Evolutionary conservation across 257 asterid species (phyloP).

Genomic region (Przewalskia tangutica): DNA sequence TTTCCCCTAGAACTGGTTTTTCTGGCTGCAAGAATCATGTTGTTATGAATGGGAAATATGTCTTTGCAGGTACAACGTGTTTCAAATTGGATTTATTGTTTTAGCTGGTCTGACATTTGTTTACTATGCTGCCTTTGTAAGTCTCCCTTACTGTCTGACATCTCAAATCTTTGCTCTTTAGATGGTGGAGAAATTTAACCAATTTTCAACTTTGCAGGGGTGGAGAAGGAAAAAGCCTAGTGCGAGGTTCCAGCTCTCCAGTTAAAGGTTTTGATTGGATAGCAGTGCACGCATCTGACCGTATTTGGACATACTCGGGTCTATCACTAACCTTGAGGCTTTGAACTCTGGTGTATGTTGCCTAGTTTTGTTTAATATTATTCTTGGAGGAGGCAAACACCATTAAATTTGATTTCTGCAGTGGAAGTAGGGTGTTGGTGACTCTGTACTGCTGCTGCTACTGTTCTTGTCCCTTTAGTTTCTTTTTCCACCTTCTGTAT

Average conservation of each 20-base stretch:
- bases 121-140: slow-evolving; percentile 80
- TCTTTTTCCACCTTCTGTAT: slow-evolving; percentile 26
- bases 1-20: background rate
- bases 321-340: slow-evolving; percentile 1
- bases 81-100: slow-evolving; percentile 81
- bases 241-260: slow-evolving; percentile 82
- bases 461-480: slow-evolving; percentile 19
- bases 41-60: background rate
- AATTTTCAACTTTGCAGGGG: slow-evolving; percentile 36
- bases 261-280: slow-evolving; percentile 25
- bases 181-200: slow-evolving; percentile 6
- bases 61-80: slow-evolving; percentile 81
- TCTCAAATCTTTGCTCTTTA: background rate
- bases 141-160: slow-evolving; percentile 10
- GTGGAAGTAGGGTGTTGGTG: slow-evolving; percentile 14
- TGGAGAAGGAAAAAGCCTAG: slow-evolving; percentile 75
- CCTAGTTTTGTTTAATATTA: slow-evolving; percentile 24
- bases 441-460: slow-evolving; percentile 15
- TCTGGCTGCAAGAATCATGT: background rate
- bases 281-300: slow-evolving; percentile 11
- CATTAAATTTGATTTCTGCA: slow-evolving; percentile 13
- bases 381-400: slow-evolving; percentile 25
- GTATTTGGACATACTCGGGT: slow-evolving; percentile 4
- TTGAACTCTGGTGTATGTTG: slow-evolving; percentile 19
- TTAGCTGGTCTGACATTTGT: slow-evolving; percentile 93